Evolutionary conservation across 805 yeast species (phyloP).

Genomic region (Candida peoriensis): DNA sequence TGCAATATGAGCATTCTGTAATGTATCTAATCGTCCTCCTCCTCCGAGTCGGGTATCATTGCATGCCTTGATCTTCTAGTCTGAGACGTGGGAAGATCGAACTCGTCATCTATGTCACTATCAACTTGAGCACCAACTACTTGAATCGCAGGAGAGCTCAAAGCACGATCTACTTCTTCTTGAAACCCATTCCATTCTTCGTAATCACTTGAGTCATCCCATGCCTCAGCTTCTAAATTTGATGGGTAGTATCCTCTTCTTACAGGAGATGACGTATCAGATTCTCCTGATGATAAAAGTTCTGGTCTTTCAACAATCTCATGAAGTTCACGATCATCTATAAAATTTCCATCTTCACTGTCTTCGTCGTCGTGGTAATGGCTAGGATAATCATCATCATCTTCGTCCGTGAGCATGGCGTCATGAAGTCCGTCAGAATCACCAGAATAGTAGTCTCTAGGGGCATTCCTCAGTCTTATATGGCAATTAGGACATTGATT

Average conservation of each 20-base stretch:
- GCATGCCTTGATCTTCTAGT: no score
- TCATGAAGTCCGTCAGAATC: no score
- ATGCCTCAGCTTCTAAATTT: constrained; percentile 2
- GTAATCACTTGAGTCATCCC: not conserved
- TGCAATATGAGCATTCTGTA: not conserved
- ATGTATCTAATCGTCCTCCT: not conserved
- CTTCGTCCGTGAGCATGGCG: not conserved
- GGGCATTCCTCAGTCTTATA: constrained; percentile 37
- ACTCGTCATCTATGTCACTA: constrained; percentile 1
- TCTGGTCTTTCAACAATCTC: constrained; percentile 5
- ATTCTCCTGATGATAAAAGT: constrained; percentile 3
- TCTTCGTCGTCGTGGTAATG: constrained; percentile 13
- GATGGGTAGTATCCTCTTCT: constrained; percentile 7
- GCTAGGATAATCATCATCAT: constrained; percentile 2
- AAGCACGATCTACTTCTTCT: constrained; percentile 1
- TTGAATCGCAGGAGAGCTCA: no score
- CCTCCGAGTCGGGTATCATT: no score
- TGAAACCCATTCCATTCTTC: constrained; percentile 11
- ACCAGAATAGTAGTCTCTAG: no score
- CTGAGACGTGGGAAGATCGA: no score
- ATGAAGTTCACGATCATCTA: constrained; percentile 14
- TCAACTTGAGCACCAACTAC: no score
- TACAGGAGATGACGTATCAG: constrained; percentile 19
- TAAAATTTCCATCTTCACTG: no score
- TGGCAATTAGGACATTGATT: constrained; percentile 67